Base-by-base conservation (phyloP, 2,329 filamentous ascomycete species). In the Dichotomopilus funicola region DNA sequence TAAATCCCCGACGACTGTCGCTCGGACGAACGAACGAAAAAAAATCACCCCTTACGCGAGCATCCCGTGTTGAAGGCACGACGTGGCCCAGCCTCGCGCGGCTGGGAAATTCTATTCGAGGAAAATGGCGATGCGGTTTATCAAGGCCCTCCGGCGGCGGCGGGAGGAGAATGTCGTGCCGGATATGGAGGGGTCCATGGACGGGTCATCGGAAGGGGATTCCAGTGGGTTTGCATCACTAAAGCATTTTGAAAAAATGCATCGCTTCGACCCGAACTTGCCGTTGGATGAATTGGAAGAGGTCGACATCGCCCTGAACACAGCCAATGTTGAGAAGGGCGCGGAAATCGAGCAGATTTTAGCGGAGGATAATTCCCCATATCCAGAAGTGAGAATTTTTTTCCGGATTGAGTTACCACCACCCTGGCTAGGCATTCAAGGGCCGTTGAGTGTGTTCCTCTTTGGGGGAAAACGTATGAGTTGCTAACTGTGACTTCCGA, bases 301-400 rank as follows among this genome's bases (percentile, higher is more conserved):
- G 67, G 75, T 86, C 58, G 80, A 85, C 56, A 74, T 78, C 45
- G 81, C 77, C 34, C 73, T 84, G 46, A 70, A 75, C 43, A 76
- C 75, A 1, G 74, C 76, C 56, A 79, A 83, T 67, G 73, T 76
- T 60, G 79, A 78, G 62, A 78, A 80, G 66, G 79, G 79, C 53
- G 69, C 79, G 49, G 75, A 78, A 57, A 76, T 85, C 61, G 79
- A 83, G 63, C 76, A 79, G 62, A 78, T 80, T 47, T 70, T 80
- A 56, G 73, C 84, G 64, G 76, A 85, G 65, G 82, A 86, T 55
- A 82, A 86, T 67, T 86, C 83, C 48, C 83, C 83, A 2, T 87
- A 86, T 64, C 81, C 82, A 40, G 83, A 86, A 71, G 81, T 84
- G 67, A 62, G 73, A 65, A 43, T 42, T 8, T n/a, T 37, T 47